Percentiles rank a stretch among this genome's conserved stretches.
Conservation (phyloP, 2,329 filamentous ascomycete genomes). For the Fusarium nodosum region DNA sequence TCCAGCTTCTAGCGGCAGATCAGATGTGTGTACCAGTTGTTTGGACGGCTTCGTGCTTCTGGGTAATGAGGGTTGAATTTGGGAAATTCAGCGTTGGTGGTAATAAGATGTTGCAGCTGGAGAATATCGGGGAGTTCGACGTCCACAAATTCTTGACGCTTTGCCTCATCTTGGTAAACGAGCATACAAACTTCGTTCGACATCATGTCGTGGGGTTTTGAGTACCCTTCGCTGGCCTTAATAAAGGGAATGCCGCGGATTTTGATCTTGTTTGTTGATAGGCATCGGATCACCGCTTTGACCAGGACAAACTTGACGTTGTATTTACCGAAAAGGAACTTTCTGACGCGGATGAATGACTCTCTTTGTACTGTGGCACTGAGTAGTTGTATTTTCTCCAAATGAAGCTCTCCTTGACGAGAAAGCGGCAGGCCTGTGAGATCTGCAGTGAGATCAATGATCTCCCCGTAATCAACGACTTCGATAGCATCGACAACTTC, state of each 20-base stretch:
- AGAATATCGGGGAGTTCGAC: constrained; percentile 57
- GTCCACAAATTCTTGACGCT: constrained; percentile 56
- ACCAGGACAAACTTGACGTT: constrained; percentile 58
- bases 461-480: constrained; percentile 31
- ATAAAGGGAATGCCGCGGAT: constrained; percentile 58
- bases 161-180: constrained; percentile 50
- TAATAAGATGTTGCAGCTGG: constrained; percentile 58
- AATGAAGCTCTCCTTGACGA: constrained; percentile 41
- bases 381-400: constrained; percentile 35
- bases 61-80: constrained; percentile 39
- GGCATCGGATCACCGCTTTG: constrained; percentile 56
- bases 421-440: constrained; percentile 26
- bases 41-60: constrained; percentile 28
- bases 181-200: constrained; percentile 61
- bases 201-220: constrained; percentile 53
- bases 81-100: constrained; percentile 69
- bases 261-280: constrained; percentile 33
- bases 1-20: constrained; percentile 66
- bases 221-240: constrained; percentile 54
- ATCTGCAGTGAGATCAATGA: constrained; percentile 55
- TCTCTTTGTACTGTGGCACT: constrained; percentile 39
- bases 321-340: constrained; percentile 42
- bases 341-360: constrained; percentile 50
- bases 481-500: background rate
- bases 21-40: constrained; percentile 55